Evolutionary conservation across 345 rosid genomes (phyloP), one percentile per base, ranked within the genome.

Genomic region (Boechera retrofracta): DNA sequence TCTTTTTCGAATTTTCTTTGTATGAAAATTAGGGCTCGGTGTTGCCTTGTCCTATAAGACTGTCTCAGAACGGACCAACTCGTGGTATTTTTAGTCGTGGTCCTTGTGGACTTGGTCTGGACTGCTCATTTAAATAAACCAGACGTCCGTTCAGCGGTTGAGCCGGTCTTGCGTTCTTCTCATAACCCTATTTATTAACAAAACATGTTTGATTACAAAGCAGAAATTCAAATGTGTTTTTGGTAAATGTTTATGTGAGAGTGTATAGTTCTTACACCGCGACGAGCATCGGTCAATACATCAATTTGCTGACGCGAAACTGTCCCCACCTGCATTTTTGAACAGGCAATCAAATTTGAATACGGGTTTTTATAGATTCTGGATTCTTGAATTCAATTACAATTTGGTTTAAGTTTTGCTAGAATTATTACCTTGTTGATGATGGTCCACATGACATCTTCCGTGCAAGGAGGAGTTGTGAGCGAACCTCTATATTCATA

Each of bases 401-500:
- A 63, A 13, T 44, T 1, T 3, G 28, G 36, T 32, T 71, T 4
- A 3, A 32, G 38, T 18, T 21, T 47, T 6, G 41, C 24, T 57
- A 45, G 56, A 38, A 5, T 6, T 75, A 0, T 10, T 76, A 93
- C 95, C 85, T 83, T 76, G 63, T 67, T 74, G 82, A 82, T 65
- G 64, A 91, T 82, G 68, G 73, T 86, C 97, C 97, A 88, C 60
- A 73, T 78, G 65, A 93, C 94, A 69, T 86, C 88, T 85, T 93
- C 86, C 0, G 94, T 84, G 76, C 97, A 93, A 56, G 97, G 97
- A 78, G 98, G 94, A 36, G 84, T 79, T 1, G 98, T 88, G 55
- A 93, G 92, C 2, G 98, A 93, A 44, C 98, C 98, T 28, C 71
- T 55, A 68, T 93, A 91, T 73, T 89, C 87, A 70, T 86, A 91